A percentile compares a stretch with the other conserved stretches of the same genome.
Conservation (phyloP, 371 early-diverging fungal genomes). For the Fennellomyces sp. region DNA sequence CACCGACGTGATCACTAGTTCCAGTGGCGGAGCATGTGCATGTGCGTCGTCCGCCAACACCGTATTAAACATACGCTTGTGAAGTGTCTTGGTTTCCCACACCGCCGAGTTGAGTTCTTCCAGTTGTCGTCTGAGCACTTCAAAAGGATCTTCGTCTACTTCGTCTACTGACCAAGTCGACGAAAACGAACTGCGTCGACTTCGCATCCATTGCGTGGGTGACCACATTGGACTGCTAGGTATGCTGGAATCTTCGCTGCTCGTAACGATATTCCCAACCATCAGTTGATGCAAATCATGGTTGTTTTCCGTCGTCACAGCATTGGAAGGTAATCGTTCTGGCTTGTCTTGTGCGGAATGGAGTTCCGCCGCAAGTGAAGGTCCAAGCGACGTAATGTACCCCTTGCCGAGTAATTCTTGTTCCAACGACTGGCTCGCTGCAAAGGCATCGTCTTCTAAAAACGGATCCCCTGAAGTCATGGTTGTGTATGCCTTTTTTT, state of each 20-base stretch:
- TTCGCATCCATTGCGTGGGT: slow-evolving; percentile 13
- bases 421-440: slow-evolving; percentile 43
- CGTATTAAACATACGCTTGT: slow-evolving; percentile 48
- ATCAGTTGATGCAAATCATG: slow-evolving; percentile 2
- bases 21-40: slow-evolving; percentile 44
- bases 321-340: neutral
- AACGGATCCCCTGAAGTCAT: slow-evolving; percentile 15
- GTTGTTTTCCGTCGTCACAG: neutral
- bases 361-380: slow-evolving; percentile 53
- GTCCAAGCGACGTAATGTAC: slow-evolving; percentile 36
- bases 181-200: slow-evolving; percentile 45
- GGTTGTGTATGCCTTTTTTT: neutral
- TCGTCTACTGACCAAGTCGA: slow-evolving; percentile 15
- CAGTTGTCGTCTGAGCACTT: slow-evolving; percentile 46
- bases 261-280: neutral
- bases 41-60: slow-evolving; percentile 33
- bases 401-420: slow-evolving; percentile 53
- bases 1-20: slow-evolving; percentile 48
- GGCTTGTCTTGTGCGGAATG: slow-evolving; percentile 43
- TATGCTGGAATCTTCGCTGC: neutral
- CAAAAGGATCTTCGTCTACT: slow-evolving; percentile 51
- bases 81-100: slow-evolving; percentile 53
- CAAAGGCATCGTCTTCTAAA: slow-evolving; percentile 44
- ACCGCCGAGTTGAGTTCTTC: slow-evolving; percentile 52
- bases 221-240: too few relatives aligned